Percentiles rank a stretch among this genome's conserved stretches.
phyloP scores from a whole-genome alignment of 176 grass and related monocot genomes.

The Lolium rigidum region DNA sequence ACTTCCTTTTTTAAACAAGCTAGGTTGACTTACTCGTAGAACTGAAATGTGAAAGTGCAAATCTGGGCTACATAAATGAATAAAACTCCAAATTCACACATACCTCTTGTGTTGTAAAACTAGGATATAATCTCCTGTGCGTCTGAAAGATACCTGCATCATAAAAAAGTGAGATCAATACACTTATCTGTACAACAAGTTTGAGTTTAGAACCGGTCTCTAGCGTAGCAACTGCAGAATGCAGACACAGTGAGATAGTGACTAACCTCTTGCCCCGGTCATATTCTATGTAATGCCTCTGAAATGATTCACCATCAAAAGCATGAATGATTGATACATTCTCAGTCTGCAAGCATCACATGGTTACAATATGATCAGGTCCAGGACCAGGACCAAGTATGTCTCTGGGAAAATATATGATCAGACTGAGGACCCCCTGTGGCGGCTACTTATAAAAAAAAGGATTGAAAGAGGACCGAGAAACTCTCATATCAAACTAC shows the following conservation, averaged over 20 bases:
- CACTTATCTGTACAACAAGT: background rate
- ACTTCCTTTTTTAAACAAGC: background rate
- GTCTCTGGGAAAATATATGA: too few relatives aligned
- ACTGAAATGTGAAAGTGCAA: background rate
- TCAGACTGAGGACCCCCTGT: too few relatives aligned
- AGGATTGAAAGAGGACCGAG: too few relatives aligned
- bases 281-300: constrained; percentile 51
- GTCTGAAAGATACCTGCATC: constrained; percentile 44
- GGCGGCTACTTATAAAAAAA: too few relatives aligned
- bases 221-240: background rate
- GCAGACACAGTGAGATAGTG: background rate
- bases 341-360: too few relatives aligned
- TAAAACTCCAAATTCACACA: background rate
- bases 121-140: constrained; percentile 42
- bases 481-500: too few relatives aligned
- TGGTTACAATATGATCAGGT: too few relatives aligned
- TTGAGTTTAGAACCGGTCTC: background rate
- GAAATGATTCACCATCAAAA: constrained; percentile 58
- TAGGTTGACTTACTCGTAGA: background rate
- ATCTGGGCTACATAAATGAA: background rate
- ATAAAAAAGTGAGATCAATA: constrained; percentile 15
- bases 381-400: too few relatives aligned
- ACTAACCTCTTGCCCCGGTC: constrained; percentile 54
- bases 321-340: constrained; percentile 25
- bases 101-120: constrained; percentile 51